Evolutionary conservation across 495 filamentous ascomycete species (phyloP).

Genomic region (Xylaria venustula): DNA sequence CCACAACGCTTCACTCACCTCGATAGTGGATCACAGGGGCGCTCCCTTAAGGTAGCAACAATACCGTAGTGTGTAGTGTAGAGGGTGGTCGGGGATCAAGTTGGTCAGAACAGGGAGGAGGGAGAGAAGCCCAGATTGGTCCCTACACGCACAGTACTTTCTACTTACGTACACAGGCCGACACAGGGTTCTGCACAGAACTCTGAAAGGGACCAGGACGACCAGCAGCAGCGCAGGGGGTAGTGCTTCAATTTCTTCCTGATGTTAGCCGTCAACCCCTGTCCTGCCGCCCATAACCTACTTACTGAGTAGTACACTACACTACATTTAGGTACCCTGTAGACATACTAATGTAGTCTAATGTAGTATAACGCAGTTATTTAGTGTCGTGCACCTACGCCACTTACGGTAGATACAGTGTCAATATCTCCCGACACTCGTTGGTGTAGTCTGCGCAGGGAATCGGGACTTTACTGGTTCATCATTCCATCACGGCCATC

Average conservation of each 20-base stretch:
- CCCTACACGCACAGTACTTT: slow-evolving; percentile 19
- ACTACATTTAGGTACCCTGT: too few relatives aligned
- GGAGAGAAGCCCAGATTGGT: slow-evolving; percentile 14
- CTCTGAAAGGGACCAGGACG: not conserved
- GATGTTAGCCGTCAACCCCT: slow-evolving; percentile 9
- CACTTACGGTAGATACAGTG: slow-evolving; percentile 2
- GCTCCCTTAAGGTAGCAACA: too few relatives aligned
- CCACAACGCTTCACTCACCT: too few relatives aligned
- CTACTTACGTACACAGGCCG: not conserved
- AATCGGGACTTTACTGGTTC: slow-evolving; percentile 5
- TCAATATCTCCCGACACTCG: not conserved
- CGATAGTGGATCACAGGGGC: too few relatives aligned
- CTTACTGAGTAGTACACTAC: too few relatives aligned
- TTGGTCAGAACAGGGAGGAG: slow-evolving; percentile 12
- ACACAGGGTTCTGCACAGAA: not conserved
- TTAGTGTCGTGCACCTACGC: too few relatives aligned
- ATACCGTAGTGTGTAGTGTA: not conserved
- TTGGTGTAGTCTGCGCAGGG: not conserved
- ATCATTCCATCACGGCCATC: slow-evolving; percentile 9
- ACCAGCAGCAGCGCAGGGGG: not conserved
- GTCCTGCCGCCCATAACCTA: too few relatives aligned
- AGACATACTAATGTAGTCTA: too few relatives aligned
- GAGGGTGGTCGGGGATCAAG: slow-evolving; percentile 8
- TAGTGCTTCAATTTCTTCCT: slow-evolving; percentile 10
- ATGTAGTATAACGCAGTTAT: too few relatives aligned